These are phyloP conservation scores for Pseudonitzschia pungens DNA, from an alignment of 108 stramenopile species.

Conservation along the genomic window DNA sequence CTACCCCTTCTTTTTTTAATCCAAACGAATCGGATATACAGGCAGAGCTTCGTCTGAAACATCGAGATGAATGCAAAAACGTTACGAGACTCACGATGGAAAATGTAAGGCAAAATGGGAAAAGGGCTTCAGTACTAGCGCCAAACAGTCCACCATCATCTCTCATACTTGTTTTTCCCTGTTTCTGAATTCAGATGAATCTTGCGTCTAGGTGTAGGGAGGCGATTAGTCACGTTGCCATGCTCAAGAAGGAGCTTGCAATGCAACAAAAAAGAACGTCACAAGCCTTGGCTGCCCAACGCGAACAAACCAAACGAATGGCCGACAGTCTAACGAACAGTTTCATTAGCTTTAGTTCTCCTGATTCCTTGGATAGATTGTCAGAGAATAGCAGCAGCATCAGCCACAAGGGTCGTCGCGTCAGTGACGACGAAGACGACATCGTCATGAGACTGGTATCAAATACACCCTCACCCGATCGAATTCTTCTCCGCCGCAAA, in stretches of 20 bases:
- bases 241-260: constrained; percentile 63
- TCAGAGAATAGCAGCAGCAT: not conserved
- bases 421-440: constrained; percentile 3
- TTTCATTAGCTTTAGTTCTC: constrained; percentile 12
- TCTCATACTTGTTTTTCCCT: not conserved
- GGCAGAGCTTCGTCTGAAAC: constrained; percentile 73
- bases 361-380: not conserved
- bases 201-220: constrained; percentile 75
- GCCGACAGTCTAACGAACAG: constrained; percentile 25
- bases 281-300: constrained; percentile 46
- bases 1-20: not conserved
- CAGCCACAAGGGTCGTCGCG: constrained; percentile 1
- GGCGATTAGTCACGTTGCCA: constrained; percentile 65
- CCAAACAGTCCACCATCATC: not conserved
- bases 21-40: constrained; percentile 15
- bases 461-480: constrained; percentile 12
- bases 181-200: constrained; percentile 48
- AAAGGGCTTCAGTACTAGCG: not conserved
- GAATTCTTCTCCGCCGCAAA: not conserved
- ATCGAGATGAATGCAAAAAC: constrained; percentile 79
- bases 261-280: constrained; percentile 53
- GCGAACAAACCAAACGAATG: constrained; percentile 37
- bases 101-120: constrained; percentile 48
- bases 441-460: constrained; percentile 3
- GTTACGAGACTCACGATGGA: constrained; percentile 78